Conservation (phyloP, 306 rosid genomes). For the Fragaria ananassa region DNA sequence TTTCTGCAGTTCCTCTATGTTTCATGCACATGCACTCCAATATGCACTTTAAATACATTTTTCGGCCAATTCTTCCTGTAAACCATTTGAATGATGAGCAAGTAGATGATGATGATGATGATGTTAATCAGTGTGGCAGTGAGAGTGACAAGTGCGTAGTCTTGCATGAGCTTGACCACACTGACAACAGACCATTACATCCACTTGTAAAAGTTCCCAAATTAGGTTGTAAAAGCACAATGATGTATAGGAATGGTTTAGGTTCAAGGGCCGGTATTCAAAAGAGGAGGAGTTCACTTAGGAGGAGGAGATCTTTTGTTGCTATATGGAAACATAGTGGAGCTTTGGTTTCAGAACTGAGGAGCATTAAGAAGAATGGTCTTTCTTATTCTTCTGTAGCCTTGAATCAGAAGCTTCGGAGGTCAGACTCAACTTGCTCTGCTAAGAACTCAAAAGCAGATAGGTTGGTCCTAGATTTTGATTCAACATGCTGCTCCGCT, state of each 20-base stretch:
- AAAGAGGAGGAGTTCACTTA: constrained; percentile 54
- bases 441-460: constrained; percentile 30
- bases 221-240: constrained; percentile 35
- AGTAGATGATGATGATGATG: constrained; percentile 12
- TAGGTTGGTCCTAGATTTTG: constrained; percentile 22
- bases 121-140: not conserved
- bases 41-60: constrained; percentile 33
- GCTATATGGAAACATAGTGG: constrained; percentile 39
- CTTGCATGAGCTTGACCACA: constrained; percentile 20
- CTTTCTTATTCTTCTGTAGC: constrained; percentile 29
- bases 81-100: constrained; percentile 22
- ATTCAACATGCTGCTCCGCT: constrained; percentile 43
- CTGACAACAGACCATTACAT: constrained; percentile 19
- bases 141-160: not conserved
- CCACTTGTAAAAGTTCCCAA: constrained; percentile 37
- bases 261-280: constrained; percentile 39
- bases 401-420: constrained; percentile 37
- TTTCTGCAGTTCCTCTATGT: constrained; percentile 66
- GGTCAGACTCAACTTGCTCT: constrained; percentile 23
- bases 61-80: constrained; percentile 28
- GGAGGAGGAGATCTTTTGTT: constrained; percentile 37
- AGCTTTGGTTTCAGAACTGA: constrained; percentile 35
- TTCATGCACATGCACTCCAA: constrained; percentile 46
- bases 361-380: constrained; percentile 34
- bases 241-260: constrained; percentile 38